These are phyloP conservation scores for Ascosphaera aggregata DNA, from an alignment of 2,329 filamentous ascomycete species.

Conservation along the genomic window DNA sequence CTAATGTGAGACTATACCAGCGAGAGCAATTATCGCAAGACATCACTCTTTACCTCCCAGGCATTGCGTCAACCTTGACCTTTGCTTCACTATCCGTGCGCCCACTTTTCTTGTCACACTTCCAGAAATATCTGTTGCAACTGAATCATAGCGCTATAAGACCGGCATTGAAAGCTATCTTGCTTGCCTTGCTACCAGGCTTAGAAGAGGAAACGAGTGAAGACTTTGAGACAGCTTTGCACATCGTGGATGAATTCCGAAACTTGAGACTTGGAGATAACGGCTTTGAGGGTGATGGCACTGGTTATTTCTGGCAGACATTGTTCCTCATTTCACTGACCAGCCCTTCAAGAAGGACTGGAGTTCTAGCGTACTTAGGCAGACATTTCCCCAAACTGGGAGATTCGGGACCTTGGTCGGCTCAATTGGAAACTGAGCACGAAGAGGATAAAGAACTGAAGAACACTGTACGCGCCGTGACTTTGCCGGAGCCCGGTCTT, in stretches of 20 bases:
- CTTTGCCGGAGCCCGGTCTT: constrained; percentile 66
- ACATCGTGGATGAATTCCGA: constrained; percentile 57
- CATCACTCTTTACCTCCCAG: constrained; percentile 70
- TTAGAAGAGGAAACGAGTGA: constrained; percentile 93
- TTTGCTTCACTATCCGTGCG: constrained; percentile 88
- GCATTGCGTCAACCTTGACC: constrained; percentile 67
- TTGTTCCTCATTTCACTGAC: constrained; percentile 88
- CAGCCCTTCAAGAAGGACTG: constrained; percentile 59
- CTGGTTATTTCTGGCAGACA: constrained; percentile 95
- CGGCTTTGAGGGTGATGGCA: constrained; percentile 31
- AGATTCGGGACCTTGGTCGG: constrained; percentile 12
- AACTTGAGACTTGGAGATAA: constrained; percentile 19
- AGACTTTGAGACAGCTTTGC: constrained; percentile 76
- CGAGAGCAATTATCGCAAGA: constrained; percentile 57
- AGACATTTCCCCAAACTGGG: constrained; percentile 55
- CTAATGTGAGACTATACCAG: constrained; percentile 12
- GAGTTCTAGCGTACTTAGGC: constrained; percentile 66
- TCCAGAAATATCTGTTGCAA: constrained; percentile 57
- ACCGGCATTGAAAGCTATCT: constrained; percentile 72
- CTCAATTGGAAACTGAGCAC: constrained; percentile 7
- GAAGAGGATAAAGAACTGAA: constrained; percentile 10
- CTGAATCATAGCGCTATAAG: constrained; percentile 49
- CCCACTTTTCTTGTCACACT: constrained; percentile 58
- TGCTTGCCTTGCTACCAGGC: constrained; percentile 72
- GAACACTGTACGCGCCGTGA: constrained; percentile 22